Conservation (phyloP, 495 filamentous ascomycete species). For the Amphirosellinia nigrospora region DNA sequence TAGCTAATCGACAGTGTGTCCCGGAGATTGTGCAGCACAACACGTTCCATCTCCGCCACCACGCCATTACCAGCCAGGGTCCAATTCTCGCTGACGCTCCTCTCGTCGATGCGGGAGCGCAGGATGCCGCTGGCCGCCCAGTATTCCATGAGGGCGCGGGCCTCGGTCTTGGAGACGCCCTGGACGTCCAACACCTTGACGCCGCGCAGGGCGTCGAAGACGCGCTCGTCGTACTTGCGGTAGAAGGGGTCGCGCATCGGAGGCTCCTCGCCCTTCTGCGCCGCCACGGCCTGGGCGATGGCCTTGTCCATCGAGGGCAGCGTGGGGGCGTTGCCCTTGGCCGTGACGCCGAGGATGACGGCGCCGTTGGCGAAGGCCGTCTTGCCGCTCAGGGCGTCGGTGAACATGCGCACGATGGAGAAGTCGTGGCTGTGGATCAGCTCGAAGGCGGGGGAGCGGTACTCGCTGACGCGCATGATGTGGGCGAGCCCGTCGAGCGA, state of each 20-base stretch:
- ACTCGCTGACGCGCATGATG: conserved; percentile 76
- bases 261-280: conserved; percentile 45
- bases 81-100: conserved; percentile 83
- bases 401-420: conserved; percentile 74
- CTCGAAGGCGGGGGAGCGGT: conserved; percentile 69
- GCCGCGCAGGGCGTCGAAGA: conserved; percentile 62
- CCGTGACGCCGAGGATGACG: conserved; percentile 75
- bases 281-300: conserved; percentile 59
- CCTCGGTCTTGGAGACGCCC: conserved; percentile 75
- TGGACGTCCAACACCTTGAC: conserved; percentile 58
- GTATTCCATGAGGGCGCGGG: conserved; percentile 86
- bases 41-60: conserved; percentile 80
- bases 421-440: conserved; percentile 89
- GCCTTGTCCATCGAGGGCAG: conserved; percentile 69
- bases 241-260: conserved; percentile 67
- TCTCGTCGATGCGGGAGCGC: conserved; percentile 70
- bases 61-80: conserved; percentile 79
- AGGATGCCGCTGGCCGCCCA: conserved; percentile 87
- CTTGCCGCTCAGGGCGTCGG: conserved; percentile 68
- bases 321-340: conserved; percentile 65
- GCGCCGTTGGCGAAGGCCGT: conserved; percentile 74
- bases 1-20: not conserved
- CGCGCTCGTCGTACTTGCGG: conserved; percentile 69
- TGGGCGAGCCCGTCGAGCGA: conserved; percentile 78
- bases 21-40: conserved; percentile 48